Base-by-base conservation (phyloP, 192 early-diverging fungal species). In the Geranomyces variabilis region DNA sequence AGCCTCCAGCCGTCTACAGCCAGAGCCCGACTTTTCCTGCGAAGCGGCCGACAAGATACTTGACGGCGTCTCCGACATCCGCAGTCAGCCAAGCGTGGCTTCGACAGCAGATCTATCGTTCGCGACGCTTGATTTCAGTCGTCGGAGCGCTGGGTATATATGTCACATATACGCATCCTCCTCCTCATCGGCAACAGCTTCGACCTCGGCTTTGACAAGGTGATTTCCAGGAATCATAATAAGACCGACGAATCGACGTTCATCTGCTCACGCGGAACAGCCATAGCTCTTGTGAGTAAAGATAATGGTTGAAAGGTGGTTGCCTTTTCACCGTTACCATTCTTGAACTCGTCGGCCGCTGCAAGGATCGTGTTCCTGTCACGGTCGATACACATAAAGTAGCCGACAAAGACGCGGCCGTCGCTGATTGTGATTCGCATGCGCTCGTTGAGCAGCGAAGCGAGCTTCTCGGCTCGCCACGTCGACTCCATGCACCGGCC, bases 161-260 rank as follows among this genome's bases (percentile, higher is more conserved):
- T n/a, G n/a, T n/a, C n/a, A 47, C 46, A 19, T 47, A 19, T 47
- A 47, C 46, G 19, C 12, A 47, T 47, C 46, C 19, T 12, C 12
- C 12, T 47, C 46, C 46, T 47, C 46, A 19, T n/a, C n/a, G n/a
- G 51, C 51, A 3, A 28, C 51, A 41, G 51, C 68, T 76, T 92
- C 87, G 28, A 89, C 77, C 57, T 88, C 88, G 21, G 80, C 75
- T 33, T 83, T 86, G 19, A 90, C 77, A 10, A 91, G 58, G 69
- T 91, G 89, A 33, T 85, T 84, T 48, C 91, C 91, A 13, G 91
- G 91, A 15, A 93, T 86, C 91, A 93, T 92, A 53, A 92, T 79
- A 44, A 91, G 61, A 2, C 91, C 91, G 17, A 93, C 89, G 57
- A 88, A 84, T 41, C 90, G 67, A 29, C 78, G 63, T 48, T 88